Evolutionary conservation across 2,329 filamentous ascomycete species (phyloP).

Genomic region (Scytalidium sp.): DNA sequence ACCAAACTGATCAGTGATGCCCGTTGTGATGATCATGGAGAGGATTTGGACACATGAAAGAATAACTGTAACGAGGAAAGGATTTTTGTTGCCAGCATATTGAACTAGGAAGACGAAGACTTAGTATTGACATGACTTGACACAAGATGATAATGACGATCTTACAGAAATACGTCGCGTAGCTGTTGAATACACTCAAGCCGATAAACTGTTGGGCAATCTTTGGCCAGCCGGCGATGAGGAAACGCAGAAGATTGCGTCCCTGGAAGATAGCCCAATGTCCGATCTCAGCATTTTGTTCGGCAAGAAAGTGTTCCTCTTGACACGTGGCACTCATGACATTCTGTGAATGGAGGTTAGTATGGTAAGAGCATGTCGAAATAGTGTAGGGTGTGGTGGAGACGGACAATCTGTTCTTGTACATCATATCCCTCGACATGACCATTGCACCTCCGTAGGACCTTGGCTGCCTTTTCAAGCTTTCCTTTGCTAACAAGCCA

Average conservation of each 20-base stretch:
- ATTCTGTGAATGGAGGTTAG: slow-evolving; percentile 6
- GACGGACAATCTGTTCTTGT: slow-evolving; percentile 25
- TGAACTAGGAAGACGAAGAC: slow-evolving; percentile 27
- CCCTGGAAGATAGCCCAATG: slow-evolving; percentile 30
- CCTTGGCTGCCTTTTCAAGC: slow-evolving; percentile 21
- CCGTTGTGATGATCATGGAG: slow-evolving; percentile 35
- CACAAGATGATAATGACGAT: neutral
- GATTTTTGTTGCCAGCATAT: slow-evolving; percentile 37
- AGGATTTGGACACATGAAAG: slow-evolving; percentile 38
- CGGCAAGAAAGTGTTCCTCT: slow-evolving; percentile 22
- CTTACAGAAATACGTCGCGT: slow-evolving; percentile 11
- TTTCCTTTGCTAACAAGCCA: slow-evolving; percentile 34
- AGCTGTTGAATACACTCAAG: slow-evolving; percentile 17
- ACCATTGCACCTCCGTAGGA: slow-evolving; percentile 17
- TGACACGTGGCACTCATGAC: slow-evolving; percentile 18
- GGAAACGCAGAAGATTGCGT: slow-evolving; percentile 25
- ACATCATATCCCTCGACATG: slow-evolving; percentile 26
- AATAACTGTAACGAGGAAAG: slow-evolving; percentile 39
- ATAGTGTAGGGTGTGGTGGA: slow-evolving; percentile 8
- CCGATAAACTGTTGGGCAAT: slow-evolving; percentile 18
- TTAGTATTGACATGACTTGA: no score
- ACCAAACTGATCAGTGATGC: slow-evolving; percentile 31
- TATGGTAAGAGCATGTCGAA: neutral
- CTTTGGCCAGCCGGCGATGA: slow-evolving; percentile 26
- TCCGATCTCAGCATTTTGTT: slow-evolving; percentile 20